These are phyloP conservation scores for Aspergillus persii DNA, from an alignment of 2,329 filamentous ascomycete species.

Conservation along the genomic window DNA sequence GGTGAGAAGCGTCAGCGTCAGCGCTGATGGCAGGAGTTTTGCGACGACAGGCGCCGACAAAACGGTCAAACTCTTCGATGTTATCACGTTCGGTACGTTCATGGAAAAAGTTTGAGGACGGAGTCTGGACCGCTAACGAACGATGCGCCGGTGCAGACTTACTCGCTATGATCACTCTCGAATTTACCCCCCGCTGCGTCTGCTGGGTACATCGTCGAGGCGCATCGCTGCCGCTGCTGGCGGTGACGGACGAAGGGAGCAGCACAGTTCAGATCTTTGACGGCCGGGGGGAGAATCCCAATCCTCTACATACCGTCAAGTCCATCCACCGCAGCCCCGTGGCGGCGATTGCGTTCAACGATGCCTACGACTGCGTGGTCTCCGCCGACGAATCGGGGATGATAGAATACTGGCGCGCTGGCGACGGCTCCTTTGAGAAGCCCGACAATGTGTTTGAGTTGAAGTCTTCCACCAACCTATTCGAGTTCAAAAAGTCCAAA, in stretches of 20 bases:
- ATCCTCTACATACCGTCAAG: slow-evolving; percentile 73
- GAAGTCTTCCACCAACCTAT: slow-evolving; percentile 91
- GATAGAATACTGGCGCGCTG: slow-evolving; percentile 92
- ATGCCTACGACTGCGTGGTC: slow-evolving; percentile 81
- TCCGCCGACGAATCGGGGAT: slow-evolving; percentile 88
- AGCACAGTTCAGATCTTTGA: slow-evolving; percentile 81
- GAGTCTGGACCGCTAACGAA: slow-evolving; percentile 7
- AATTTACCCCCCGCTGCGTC: slow-evolving; percentile 71
- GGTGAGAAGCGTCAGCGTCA: slow-evolving; percentile 78
- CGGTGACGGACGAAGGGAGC: slow-evolving; percentile 73
- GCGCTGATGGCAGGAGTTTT: slow-evolving; percentile 87
- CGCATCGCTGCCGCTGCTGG: slow-evolving; percentile 81
- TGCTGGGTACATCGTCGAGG: slow-evolving; percentile 92
- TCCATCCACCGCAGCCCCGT: slow-evolving; percentile 80
- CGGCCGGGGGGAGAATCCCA: slow-evolving; percentile 75
- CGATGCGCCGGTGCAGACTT: slow-evolving; percentile 55
- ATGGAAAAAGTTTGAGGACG: too few species aligned
- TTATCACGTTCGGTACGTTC: slow-evolving; percentile 69
- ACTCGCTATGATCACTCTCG: slow-evolving; percentile 75
- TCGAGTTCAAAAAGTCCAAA: slow-evolving; percentile 96
- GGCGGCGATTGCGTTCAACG: slow-evolving; percentile 84
- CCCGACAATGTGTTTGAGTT: slow-evolving; percentile 87
- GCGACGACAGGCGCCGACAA: slow-evolving; percentile 71
- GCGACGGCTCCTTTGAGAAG: slow-evolving; percentile 75
- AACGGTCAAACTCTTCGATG: slow-evolving; percentile 57